Evolutionary conservation across 208 protist species (phyloP).

Genomic region (Leishmania tarentolae): DNA sequence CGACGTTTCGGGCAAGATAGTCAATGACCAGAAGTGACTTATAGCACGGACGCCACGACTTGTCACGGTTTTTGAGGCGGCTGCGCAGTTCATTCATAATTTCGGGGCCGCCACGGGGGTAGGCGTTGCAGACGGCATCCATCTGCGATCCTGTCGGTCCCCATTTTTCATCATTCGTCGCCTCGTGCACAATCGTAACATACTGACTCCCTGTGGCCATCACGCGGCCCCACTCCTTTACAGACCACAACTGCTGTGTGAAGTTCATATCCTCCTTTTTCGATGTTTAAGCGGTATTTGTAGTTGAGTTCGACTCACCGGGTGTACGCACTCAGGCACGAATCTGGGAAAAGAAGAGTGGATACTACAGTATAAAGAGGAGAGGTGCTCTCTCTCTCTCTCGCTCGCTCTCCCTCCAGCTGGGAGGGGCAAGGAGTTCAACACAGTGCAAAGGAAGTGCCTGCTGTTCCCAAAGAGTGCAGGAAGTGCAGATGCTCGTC

Average conservation of each 20-base stretch:
- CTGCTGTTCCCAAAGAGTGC: neutral
- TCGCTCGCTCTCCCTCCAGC: neutral
- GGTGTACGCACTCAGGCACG: neutral
- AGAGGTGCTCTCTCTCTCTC: no score
- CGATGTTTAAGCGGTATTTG: neutral
- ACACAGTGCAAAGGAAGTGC: neutral
- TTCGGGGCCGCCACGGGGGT: slow-evolving; percentile 52
- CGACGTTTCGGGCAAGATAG: slow-evolving; percentile 80
- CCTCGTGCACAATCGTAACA: slow-evolving; percentile 71
- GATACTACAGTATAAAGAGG: neutral
- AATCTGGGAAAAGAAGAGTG: neutral
- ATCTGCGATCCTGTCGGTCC: slow-evolving; percentile 89
- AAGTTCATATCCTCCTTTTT: slow-evolving; percentile 44
- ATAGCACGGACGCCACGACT: slow-evolving; percentile 88
- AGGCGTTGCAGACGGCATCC: slow-evolving; percentile 79
- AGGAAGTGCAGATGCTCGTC: neutral
- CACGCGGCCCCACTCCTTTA: slow-evolving; percentile 84
- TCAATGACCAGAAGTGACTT: slow-evolving; percentile 88
- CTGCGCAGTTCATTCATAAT: slow-evolving; percentile 86
- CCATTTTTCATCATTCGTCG: slow-evolving; percentile 91
- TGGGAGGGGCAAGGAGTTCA: neutral
- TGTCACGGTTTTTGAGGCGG: slow-evolving; percentile 83
- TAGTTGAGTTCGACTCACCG: neutral
- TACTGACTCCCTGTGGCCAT: slow-evolving; percentile 74
- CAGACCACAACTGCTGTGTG: slow-evolving; percentile 66